Percentiles rank a stretch among this genome's conserved stretches.
Evolutionary conservation across 805 yeast genomes (phyloP).

Genomic region (Saccharomycopsis javanensis): DNA sequence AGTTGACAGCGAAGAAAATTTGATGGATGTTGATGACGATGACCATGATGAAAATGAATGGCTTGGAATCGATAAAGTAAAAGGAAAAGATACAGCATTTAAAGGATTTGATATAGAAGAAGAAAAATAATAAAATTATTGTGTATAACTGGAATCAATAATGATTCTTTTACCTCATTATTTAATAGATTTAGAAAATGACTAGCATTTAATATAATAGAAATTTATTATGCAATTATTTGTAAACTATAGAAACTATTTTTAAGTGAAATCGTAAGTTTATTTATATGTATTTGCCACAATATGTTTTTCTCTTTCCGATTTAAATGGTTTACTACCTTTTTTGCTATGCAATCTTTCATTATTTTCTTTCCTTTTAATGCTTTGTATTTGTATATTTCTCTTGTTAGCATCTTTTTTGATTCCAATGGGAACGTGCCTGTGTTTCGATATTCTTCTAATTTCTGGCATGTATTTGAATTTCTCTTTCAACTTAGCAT

Average conservation of each 20-base stretch:
- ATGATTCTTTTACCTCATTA: background rate
- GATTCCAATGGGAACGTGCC: constrained; percentile 81
- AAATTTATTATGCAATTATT: background rate
- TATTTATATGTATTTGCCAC: constrained; percentile 27
- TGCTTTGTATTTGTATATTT: constrained; percentile 55
- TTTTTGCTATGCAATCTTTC: constrained; percentile 65
- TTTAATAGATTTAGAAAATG: background rate
- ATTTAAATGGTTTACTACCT: constrained; percentile 44
- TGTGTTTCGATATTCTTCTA: constrained; percentile 77
- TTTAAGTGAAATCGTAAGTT: background rate
- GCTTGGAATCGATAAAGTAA: constrained; percentile 24
- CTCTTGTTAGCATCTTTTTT: constrained; percentile 88
- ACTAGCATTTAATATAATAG: background rate
- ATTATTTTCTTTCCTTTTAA: constrained; percentile 76
- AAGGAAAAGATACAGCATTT: constrained; percentile 18
- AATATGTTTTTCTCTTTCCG: constrained; percentile 82
- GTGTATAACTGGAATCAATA: background rate
- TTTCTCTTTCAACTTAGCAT: constrained; percentile 82
- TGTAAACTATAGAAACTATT: background rate
- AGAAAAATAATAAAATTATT: constrained; percentile 2
- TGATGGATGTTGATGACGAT: constrained; percentile 29
- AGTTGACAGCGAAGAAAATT: constrained; percentile 26
- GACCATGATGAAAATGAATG: constrained; percentile 29
- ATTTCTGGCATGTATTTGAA: constrained; percentile 96
- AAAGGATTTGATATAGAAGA: constrained; percentile 5